Conservation (phyloP, 768 basidiomycete species). For the Naganishia kalamii region DNA sequence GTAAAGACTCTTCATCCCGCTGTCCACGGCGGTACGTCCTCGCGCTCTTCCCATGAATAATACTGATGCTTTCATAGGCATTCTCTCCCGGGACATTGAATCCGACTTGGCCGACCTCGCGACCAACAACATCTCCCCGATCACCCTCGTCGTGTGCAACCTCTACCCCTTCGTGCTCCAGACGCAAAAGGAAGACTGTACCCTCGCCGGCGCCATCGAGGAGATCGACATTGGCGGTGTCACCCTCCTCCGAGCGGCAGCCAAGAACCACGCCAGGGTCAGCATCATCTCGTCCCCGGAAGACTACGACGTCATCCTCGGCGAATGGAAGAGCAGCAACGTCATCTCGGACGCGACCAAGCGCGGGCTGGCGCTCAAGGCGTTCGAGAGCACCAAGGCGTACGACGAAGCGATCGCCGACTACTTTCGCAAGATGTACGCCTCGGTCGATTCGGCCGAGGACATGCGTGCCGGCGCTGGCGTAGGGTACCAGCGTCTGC, state of each 20-base stretch:
- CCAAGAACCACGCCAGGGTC: constrained; percentile 93
- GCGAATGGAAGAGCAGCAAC: constrained; percentile 66
- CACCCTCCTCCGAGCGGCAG: constrained; percentile 91
- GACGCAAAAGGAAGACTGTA: constrained; percentile 71
- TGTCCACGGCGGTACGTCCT: constrained; percentile 80
- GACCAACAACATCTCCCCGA: constrained; percentile 77
- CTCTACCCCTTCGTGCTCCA: constrained; percentile 94
- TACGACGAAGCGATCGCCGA: constrained; percentile 94
- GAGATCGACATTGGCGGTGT: constrained; percentile 99
- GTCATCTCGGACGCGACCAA: constrained; percentile 65
- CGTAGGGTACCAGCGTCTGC: constrained; percentile 68
- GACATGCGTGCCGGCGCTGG: constrained; percentile 58
- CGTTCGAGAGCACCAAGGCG: constrained; percentile 89
- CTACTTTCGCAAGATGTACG: constrained; percentile 95
- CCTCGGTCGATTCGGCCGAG: constrained; percentile 59
- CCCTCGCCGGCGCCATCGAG: constrained; percentile 85
- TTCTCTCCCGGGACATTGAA: constrained; percentile 83
- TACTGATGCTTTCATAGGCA: constrained; percentile 55
- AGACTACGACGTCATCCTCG: constrained; percentile 77
- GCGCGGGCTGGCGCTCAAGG: constrained; percentile 83
- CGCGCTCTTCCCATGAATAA: background rate
- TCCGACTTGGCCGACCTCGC: constrained; percentile 82
- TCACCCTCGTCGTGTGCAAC: constrained; percentile 97
- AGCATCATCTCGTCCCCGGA: constrained; percentile 56
- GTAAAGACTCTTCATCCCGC: constrained; percentile 98